Conservation (phyloP, 768 basidiomycete genomes). For the Tephrocybe sp. region DNA sequence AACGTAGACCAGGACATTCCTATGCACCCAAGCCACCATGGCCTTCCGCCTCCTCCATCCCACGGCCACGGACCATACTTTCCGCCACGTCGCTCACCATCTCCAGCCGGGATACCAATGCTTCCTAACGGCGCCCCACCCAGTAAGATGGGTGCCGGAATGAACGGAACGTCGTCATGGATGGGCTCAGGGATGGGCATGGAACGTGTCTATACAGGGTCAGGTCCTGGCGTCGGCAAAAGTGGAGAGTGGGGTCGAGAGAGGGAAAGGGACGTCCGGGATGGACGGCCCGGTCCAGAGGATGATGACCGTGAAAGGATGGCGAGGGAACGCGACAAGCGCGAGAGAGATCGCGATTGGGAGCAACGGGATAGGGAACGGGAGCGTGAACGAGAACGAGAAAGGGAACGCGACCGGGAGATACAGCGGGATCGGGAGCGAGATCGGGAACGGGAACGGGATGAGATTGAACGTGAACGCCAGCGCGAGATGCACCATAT, state of each 20-base stretch:
- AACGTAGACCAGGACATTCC: constrained; percentile 8
- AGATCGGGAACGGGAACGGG: constrained; percentile 8
- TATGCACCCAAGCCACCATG: constrained; percentile 10
- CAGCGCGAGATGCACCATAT: constrained; percentile 25
- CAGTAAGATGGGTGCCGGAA: constrained; percentile 18
- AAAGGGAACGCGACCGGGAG: constrained; percentile 18
- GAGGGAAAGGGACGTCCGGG: constrained; percentile 13
- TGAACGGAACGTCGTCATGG: constrained; percentile 29
- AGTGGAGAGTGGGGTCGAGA: constrained; percentile 19
- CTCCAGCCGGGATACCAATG: constrained; percentile 27
- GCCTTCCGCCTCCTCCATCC: constrained; percentile 10
- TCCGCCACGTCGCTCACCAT: constrained; percentile 30
- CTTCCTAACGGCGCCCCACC: constrained; percentile 25
- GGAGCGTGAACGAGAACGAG: constrained; percentile 15
- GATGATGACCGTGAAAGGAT: constrained; percentile 22
- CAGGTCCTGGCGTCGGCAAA: constrained; percentile 13
- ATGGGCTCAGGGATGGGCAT: constrained; percentile 31
- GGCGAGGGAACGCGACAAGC: constrained; percentile 31
- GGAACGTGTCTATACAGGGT: constrained; percentile 18
- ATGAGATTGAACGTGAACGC: constrained; percentile 11
- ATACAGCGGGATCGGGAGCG: constrained; percentile 10
- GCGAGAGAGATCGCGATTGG: constrained; percentile 18
- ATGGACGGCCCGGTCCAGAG: constrained; percentile 16
- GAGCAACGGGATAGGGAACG: constrained; percentile 9
- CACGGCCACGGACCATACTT: constrained; percentile 10